Evolutionary conservation across 208 protist genomes (phyloP).

Genomic region (Novymonas esmeraldas): DNA sequence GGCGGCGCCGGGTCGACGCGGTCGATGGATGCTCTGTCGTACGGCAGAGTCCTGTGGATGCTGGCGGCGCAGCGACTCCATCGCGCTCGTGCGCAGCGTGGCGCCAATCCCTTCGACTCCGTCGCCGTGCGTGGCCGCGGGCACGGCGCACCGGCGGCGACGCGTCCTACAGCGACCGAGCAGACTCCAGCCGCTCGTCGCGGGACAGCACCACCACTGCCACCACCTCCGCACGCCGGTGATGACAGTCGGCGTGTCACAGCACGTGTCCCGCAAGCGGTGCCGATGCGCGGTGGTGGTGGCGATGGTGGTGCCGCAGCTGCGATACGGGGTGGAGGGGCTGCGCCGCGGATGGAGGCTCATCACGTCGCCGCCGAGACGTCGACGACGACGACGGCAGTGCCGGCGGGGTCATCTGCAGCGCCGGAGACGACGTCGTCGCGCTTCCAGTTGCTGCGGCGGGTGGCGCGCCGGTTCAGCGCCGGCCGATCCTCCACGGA

Average conservation of each 20-base stretch:
- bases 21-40: conserved; percentile 31
- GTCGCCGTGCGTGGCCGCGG: not conserved
- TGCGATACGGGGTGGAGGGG: too few relatives aligned
- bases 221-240: too few relatives aligned
- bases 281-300: too few relatives aligned
- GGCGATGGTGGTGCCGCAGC: too few relatives aligned
- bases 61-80: conserved; percentile 58
- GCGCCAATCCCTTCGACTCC: conserved; percentile 43
- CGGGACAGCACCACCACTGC: too few relatives aligned
- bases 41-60: conserved; percentile 80
- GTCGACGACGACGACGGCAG: not conserved
- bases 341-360: too few relatives aligned
- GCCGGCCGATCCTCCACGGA: not conserved
- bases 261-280: too few relatives aligned
- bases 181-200: not conserved
- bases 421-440: conserved; percentile 19
- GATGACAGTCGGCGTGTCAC: too few relatives aligned
- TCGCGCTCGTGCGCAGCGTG: conserved; percentile 31
- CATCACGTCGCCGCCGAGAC: too few relatives aligned
- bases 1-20: not conserved
- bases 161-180: not conserved
- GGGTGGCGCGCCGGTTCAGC: conserved; percentile 11
- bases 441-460: conserved; percentile 19
- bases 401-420: not conserved
- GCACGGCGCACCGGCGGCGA: not conserved